phyloP scores from a whole-genome alignment of 768 basidiomycete species.

The Dictyophora rubrovolvata region DNA sequence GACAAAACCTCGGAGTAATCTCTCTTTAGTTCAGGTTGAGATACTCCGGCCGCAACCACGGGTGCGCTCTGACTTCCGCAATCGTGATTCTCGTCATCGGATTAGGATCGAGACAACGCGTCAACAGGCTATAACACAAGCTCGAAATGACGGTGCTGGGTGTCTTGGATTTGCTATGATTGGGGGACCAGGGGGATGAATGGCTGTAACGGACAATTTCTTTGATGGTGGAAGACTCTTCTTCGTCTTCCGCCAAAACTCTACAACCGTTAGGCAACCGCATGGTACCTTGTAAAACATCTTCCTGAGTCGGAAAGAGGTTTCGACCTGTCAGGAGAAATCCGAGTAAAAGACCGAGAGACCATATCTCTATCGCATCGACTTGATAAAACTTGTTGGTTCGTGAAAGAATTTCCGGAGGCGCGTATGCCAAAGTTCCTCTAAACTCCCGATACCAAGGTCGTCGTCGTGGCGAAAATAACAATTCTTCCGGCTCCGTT shows the following conservation, averaged over 20 bases:
- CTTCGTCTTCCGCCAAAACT: constrained; percentile 12
- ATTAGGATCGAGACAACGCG: constrained; percentile 74
- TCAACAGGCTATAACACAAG: constrained; percentile 52
- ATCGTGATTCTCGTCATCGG: constrained; percentile 75
- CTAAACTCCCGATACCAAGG: constrained; percentile 75
- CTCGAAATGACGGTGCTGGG: constrained; percentile 25
- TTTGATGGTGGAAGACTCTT: constrained; percentile 21
- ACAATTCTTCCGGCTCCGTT: constrained; percentile 41
- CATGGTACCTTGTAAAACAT: constrained; percentile 61
- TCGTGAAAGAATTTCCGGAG: constrained; percentile 86
- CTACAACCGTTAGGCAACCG: constrained; percentile 23
- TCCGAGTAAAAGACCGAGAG: constrained; percentile 87
- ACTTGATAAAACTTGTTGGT: constrained; percentile 66
- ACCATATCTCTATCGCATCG: constrained; percentile 94
- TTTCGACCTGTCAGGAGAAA: constrained; percentile 89
- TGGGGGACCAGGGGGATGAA: constrained; percentile 13
- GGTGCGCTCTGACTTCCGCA: constrained; percentile 67
- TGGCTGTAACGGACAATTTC: background rate
- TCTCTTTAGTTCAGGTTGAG: background rate
- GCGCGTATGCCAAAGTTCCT: constrained; percentile 92
- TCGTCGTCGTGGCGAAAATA: constrained; percentile 25
- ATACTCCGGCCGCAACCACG: constrained; percentile 47
- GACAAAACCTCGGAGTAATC: background rate
- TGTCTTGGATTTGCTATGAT: background rate
- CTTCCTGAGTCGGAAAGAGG: constrained; percentile 82